A percentile compares a stretch with the other conserved stretches of the same genome.
These are phyloP conservation scores for Dictyostelium firmibasis DNA, from an alignment of 78 protist genomes.

Conservation along the genomic window DNA sequence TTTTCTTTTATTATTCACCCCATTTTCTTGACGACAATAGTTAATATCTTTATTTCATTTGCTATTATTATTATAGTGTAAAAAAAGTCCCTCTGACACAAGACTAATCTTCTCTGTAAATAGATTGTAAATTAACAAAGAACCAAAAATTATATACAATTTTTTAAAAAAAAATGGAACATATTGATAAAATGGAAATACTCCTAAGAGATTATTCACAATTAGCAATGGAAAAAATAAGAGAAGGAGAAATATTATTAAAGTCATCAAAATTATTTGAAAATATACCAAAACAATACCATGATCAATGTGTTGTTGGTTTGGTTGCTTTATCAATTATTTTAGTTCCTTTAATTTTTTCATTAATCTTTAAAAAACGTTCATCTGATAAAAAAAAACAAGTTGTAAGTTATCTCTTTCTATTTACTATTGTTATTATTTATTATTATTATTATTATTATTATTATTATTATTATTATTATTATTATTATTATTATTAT, in stretches of 20 bases:
- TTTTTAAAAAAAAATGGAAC: neutral
- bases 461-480: too few species aligned
- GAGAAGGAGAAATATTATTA: neutral
- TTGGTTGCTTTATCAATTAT: neutral
- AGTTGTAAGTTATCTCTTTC: neutral
- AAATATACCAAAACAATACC: slow-evolving; percentile 2
- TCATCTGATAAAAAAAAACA: neutral
- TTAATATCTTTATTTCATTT: neutral
- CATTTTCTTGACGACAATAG: neutral
- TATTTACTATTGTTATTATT: too few species aligned
- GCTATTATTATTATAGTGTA: neutral
- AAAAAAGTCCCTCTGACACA: too few species aligned
- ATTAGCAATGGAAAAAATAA: neutral
- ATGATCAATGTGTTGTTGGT: neutral
- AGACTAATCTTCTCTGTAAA: neutral
- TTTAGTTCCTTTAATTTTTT: neutral
- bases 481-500: too few species aligned
- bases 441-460: too few species aligned
- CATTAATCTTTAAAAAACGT: neutral
- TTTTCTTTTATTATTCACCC: neutral
- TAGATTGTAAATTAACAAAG: neutral
- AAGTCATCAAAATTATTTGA: neutral
- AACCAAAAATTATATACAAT: neutral
- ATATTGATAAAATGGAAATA: neutral
- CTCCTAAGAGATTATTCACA: neutral